Percentiles rank a stretch among this genome's conserved stretches.
phyloP scores from a whole-genome alignment of 331 rosid species.

The Quercus tomentella region DNA sequence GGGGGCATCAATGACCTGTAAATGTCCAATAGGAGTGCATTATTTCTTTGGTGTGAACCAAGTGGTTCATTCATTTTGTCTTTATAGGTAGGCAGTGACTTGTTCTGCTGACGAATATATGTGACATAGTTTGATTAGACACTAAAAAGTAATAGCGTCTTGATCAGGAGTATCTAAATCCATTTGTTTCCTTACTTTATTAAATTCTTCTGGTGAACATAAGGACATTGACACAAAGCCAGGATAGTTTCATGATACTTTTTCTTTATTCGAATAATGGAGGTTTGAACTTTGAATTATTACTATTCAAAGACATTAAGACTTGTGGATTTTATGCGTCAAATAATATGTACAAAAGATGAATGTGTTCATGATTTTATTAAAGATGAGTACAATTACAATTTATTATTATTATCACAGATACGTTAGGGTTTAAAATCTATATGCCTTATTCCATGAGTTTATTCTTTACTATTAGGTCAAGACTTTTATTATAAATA shows the following conservation, averaged over 20 bases:
- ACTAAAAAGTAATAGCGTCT: background rate
- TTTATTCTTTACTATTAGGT: too few relatives aligned
- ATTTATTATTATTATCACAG: too few relatives aligned
- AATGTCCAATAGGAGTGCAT: background rate
- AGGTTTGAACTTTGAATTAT: too few relatives aligned
- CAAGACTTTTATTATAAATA: too few relatives aligned
- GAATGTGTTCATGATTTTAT: too few relatives aligned
- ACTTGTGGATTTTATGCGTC: too few relatives aligned
- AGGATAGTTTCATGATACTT: background rate
- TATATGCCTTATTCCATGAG: too few relatives aligned
- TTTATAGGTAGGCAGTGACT: background rate
- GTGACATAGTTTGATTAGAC: background rate
- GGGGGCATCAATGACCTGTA: conserved; percentile 9
- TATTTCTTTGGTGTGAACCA: background rate
- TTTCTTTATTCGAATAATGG: background rate
- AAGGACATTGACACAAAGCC: background rate
- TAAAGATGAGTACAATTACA: too few relatives aligned
- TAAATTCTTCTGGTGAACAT: background rate
- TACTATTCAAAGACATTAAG: too few relatives aligned
- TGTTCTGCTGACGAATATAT: background rate
- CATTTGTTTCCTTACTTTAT: background rate
- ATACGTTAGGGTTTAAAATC: too few relatives aligned
- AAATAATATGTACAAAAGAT: too few relatives aligned
- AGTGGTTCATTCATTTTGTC: background rate
- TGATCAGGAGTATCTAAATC: background rate